Evolutionary conservation across 2,329 filamentous ascomycete genomes (phyloP), one percentile per base, ranked within the genome.

Genomic region (Thermoascus crustaceus): DNA sequence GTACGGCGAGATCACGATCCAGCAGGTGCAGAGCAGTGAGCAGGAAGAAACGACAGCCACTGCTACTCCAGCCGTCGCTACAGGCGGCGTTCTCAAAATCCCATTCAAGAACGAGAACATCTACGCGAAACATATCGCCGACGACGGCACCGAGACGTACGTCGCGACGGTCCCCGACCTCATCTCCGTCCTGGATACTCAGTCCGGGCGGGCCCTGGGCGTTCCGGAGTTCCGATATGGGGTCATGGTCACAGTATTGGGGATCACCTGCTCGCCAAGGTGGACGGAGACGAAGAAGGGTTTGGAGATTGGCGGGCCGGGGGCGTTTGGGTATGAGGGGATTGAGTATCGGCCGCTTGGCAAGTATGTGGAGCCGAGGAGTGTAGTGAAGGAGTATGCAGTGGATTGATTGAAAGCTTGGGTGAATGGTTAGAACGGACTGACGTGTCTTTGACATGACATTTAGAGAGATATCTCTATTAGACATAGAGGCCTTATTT

Each of bases 51-150:
- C n/a, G 13, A 36, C 34, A 11, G 33, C 11, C 7, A 35, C 34
- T 7, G 35, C 42, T 18, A 43, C 47, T 7, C 45, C 47, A 3
- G 46, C 57, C 5, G 44, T 57, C 60, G 70, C 52, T 40, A 50
- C 27, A 16, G 55, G 49, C 5, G 75, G 75, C 0, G 60, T 53
- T 1, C 58, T 82, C 50, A 78, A 74, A n/a, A 78, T 84, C 32
- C 78, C 79, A 0, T 83, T 83, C 64, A 82, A 82, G 60, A 84
- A 84, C 54, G 79, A 85, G 50, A 84, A 83, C 47, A 79, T 84
- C 29, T 73, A 72, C n/a, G 78, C 73, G 0, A 54, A 61, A 38
- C 57, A 62, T 25, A 51, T 49, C 5, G 40, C 56, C 46, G 40
- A 57, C 37, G 34, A 47, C 45, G 49, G 59, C 25, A 58, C 55